These are phyloP conservation scores for Cicer yamashitae DNA, from an alignment of 306 rosid species.

Conservation along the genomic window DNA sequence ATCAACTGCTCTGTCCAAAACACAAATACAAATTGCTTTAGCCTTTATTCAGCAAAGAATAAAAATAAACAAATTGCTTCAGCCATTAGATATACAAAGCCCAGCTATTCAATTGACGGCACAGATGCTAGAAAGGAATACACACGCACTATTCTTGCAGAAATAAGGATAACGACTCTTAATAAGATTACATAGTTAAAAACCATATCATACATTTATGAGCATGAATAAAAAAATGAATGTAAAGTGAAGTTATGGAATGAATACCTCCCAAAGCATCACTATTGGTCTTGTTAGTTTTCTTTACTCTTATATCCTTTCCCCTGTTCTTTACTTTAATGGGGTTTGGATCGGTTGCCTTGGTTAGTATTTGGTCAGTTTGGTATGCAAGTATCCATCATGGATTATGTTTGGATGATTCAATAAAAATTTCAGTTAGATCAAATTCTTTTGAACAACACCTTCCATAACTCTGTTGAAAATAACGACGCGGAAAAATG, in stretches of 20 bases:
- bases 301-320: constrained; percentile 47
- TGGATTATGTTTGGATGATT: constrained; percentile 46
- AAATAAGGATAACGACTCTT: constrained; percentile 33
- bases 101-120: constrained; percentile 33
- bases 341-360: constrained; percentile 50
- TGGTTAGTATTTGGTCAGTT: constrained; percentile 57
- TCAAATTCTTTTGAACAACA: constrained; percentile 42
- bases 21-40: too few species aligned
- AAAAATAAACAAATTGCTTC: constrained; percentile 15
- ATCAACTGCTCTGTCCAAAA: neutral
- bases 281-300: constrained; percentile 47
- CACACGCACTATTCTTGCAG: constrained; percentile 43
- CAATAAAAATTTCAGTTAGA: constrained; percentile 44
- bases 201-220: constrained; percentile 57
- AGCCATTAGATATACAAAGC: constrained; percentile 26
- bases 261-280: constrained; percentile 47
- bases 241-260: constrained; percentile 38
- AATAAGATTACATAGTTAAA: constrained; percentile 42
- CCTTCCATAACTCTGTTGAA: constrained; percentile 45
- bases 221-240: constrained; percentile 33
- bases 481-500: constrained; percentile 38
- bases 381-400: constrained; percentile 48
- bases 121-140: constrained; percentile 39
- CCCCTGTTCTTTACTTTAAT: constrained; percentile 53
- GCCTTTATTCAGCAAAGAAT: too few species aligned